These are phyloP conservation scores for Fusarium sp. DNA, from an alignment of 2,329 filamentous ascomycete genomes.

Conservation along the genomic window DNA sequence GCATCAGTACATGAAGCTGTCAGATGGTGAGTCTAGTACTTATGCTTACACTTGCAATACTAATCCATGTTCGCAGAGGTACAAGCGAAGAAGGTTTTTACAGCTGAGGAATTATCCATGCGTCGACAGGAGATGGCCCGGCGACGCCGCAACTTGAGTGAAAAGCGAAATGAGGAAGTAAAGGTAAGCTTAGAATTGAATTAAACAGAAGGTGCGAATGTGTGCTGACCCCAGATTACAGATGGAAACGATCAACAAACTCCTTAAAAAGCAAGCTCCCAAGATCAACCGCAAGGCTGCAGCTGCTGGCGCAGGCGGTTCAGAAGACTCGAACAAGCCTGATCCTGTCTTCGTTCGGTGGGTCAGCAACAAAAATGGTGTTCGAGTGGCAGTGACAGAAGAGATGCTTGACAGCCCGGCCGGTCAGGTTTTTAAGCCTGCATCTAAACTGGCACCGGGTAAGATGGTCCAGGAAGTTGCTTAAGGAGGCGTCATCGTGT, in stretches of 20 bases:
- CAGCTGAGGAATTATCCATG: conserved; percentile 70
- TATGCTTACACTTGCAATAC: neutral
- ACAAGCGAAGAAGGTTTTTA: conserved; percentile 70
- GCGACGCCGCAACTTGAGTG: conserved; percentile 68
- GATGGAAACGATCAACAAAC: conserved; percentile 93
- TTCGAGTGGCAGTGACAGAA: conserved; percentile 69
- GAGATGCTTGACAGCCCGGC: conserved; percentile 73
- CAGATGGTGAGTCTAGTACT: conserved; percentile 60
- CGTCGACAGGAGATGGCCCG: conserved; percentile 70
- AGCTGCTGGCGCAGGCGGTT: conserved; percentile 41
- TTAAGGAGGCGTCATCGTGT: conserved; percentile 33
- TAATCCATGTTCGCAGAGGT: conserved; percentile 58
- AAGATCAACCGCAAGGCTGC: conserved; percentile 71
- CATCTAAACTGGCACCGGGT: conserved; percentile 46
- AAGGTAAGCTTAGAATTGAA: conserved; percentile 55
- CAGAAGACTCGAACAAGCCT: conserved; percentile 58
- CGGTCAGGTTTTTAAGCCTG: conserved; percentile 65
- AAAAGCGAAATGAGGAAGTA: conserved; percentile 72
- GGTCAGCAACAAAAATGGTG: conserved; percentile 74
- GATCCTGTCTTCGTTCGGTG: conserved; percentile 75
- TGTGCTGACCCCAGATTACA: conserved; percentile 48
- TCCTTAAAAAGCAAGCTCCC: conserved; percentile 85
- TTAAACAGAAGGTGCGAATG: neutral
- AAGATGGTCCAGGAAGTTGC: conserved; percentile 67
- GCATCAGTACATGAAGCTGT: conserved; percentile 67